A percentile compares a stretch with the other conserved stretches of the same genome.
Evolutionary conservation across 208 protist genomes (phyloP).

Genomic region (Angomonas deanei): DNA sequence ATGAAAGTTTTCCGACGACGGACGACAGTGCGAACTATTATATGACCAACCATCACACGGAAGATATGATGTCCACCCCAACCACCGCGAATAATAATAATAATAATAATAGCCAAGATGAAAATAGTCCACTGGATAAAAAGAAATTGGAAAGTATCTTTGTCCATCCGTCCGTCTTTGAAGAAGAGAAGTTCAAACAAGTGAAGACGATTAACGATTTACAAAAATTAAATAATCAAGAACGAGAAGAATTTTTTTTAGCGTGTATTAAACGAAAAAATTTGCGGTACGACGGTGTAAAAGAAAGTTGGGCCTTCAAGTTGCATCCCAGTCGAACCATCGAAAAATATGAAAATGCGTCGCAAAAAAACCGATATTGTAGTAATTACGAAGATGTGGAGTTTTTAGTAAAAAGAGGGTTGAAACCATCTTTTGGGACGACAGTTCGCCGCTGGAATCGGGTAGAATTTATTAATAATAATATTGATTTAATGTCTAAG

Average conservation of each 20-base stretch:
- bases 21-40: no score
- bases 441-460: conserved; percentile 1
- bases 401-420: neutral
- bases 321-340: neutral
- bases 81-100: conserved; percentile 13
- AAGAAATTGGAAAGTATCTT: neutral
- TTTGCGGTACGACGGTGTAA: neutral
- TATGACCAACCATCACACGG: no score
- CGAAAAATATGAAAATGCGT: neutral
- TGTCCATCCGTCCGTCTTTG: neutral
- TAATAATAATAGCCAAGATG: neutral
- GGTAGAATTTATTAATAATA: neutral
- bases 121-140: neutral
- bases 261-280: neutral
- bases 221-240: neutral
- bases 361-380: neutral
- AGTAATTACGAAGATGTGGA: neutral
- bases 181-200: neutral
- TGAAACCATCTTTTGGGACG: neutral
- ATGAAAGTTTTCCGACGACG: no score
- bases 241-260: neutral
- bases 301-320: neutral
- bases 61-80: no score
- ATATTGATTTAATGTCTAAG: neutral
- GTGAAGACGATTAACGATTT: neutral